These are phyloP conservation scores for Colletotrichum shisoi DNA, from an alignment of 2,329 filamentous ascomycete genomes.

Conservation along the genomic window DNA sequence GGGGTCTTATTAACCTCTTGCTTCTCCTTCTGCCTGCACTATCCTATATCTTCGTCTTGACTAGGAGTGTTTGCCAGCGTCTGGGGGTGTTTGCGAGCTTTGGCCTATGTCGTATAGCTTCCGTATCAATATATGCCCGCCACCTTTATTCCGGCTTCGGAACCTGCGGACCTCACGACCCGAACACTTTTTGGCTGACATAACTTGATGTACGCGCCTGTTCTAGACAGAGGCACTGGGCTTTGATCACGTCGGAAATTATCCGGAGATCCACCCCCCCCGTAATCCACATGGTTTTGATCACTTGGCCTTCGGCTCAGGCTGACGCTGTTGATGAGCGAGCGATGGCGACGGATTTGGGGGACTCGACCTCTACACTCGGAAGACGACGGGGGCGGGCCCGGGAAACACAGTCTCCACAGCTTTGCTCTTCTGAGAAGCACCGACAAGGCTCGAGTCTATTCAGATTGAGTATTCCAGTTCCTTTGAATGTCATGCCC, in stretches of 20 bases:
- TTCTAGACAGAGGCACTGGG: neutral
- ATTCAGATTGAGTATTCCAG: neutral
- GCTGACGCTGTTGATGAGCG: neutral
- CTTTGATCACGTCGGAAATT: too few species aligned
- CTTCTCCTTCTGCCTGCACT: neutral
- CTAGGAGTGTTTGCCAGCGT: conserved; percentile 9
- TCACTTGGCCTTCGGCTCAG: neutral
- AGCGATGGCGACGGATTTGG: neutral
- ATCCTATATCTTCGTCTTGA: neutral
- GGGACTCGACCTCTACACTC: neutral
- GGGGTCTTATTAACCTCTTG: neutral
- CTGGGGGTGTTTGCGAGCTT: neutral
- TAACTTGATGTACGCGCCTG: neutral
- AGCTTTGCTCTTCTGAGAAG: neutral
- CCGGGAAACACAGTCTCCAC: neutral
- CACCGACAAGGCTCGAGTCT: conserved; percentile 4
- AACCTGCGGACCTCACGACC: neutral
- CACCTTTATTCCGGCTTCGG: neutral
- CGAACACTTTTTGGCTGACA: neutral
- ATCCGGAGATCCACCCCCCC: neutral
- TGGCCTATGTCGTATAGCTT: neutral
- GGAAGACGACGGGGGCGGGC: neutral
- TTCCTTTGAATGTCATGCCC: neutral
- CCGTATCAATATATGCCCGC: neutral
- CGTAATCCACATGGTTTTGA: neutral